Evolutionary conservation across 305 asterid genomes (phyloP).

Genomic region (Stenogyne calaminthoides): DNA sequence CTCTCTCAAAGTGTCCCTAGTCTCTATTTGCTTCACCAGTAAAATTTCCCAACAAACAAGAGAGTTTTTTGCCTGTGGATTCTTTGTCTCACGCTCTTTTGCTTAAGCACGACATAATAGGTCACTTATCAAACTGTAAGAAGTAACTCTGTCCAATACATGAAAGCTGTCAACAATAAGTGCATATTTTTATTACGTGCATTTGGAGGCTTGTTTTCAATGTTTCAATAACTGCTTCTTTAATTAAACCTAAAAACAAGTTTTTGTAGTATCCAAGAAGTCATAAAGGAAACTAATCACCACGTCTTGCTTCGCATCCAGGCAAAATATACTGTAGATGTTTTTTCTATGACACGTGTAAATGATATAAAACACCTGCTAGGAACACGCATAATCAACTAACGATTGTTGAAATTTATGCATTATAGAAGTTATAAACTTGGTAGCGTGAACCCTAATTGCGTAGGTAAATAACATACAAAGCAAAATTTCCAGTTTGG

Average conservation of each 20-base stretch:
- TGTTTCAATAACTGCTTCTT: not conserved
- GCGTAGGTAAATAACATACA: not conserved
- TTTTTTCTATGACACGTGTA: not conserved
- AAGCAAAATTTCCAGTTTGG: constrained; percentile 10
- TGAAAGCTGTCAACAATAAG: not conserved
- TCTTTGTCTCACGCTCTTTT: not conserved
- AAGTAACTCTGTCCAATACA: too few species aligned
- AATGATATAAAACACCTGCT: not conserved
- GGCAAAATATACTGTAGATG: not conserved
- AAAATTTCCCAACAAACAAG: not conserved
- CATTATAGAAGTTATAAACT: not conserved
- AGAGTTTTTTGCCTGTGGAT: not conserved
- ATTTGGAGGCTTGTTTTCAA: not conserved
- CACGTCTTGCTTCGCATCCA: not conserved
- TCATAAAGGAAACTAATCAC: constrained; percentile 4
- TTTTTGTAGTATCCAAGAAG: not conserved
- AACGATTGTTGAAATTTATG: not conserved
- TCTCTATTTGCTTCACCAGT: not conserved
- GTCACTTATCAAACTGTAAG: not conserved
- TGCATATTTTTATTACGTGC: not conserved
- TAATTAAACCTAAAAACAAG: not conserved
- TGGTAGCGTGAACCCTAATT: not conserved
- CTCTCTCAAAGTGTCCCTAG: not conserved
- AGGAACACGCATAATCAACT: not conserved
- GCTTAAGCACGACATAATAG: not conserved